Conservation (phyloP, 345 rosid species). For the Euphorbia lathyris region DNA sequence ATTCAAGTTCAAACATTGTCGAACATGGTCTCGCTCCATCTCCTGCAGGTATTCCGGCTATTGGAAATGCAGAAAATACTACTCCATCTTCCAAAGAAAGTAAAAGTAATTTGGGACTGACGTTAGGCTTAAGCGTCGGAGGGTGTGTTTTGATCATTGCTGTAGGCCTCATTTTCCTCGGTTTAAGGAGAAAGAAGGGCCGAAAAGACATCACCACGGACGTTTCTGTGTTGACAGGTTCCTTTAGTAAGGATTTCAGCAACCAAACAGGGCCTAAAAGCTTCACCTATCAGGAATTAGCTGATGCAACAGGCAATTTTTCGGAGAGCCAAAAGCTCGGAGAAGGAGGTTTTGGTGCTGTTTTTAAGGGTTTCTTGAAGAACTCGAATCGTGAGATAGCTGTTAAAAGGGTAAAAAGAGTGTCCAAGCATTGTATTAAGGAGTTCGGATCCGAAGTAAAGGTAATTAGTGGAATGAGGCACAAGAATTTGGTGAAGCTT, state of each 20-base stretch:
- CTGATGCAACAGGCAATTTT: slow-evolving; percentile 27
- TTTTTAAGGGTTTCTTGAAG: slow-evolving; percentile 26
- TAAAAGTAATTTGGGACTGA: neutral
- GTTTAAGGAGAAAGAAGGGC: neutral
- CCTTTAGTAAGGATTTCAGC: slow-evolving; percentile 18
- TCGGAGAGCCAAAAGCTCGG: slow-evolving; percentile 27
- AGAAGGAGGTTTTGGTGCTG: slow-evolving; percentile 35
- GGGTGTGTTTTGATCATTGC: neutral
- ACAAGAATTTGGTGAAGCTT: slow-evolving; percentile 33
- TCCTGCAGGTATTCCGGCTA: neutral
- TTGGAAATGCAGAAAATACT: neutral
- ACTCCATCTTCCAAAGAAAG: neutral
- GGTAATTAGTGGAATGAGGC: slow-evolving; percentile 37
- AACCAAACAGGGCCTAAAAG: slow-evolving; percentile 27
- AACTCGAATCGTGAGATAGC: slow-evolving; percentile 9
- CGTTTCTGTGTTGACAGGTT: neutral
- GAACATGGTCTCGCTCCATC: neutral
- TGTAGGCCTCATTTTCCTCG: neutral
- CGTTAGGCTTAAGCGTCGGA: neutral
- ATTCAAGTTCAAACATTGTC: slow-evolving; percentile 9
- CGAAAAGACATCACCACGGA: neutral
- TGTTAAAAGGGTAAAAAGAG: slow-evolving; percentile 24
- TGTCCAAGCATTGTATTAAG: slow-evolving; percentile 21
- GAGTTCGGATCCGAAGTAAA: slow-evolving; percentile 31
- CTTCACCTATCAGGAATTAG: slow-evolving; percentile 24